These are phyloP conservation scores for Camellia sinensis DNA, from an alignment of 148 eudicot genomes.

Conservation along the genomic window DNA sequence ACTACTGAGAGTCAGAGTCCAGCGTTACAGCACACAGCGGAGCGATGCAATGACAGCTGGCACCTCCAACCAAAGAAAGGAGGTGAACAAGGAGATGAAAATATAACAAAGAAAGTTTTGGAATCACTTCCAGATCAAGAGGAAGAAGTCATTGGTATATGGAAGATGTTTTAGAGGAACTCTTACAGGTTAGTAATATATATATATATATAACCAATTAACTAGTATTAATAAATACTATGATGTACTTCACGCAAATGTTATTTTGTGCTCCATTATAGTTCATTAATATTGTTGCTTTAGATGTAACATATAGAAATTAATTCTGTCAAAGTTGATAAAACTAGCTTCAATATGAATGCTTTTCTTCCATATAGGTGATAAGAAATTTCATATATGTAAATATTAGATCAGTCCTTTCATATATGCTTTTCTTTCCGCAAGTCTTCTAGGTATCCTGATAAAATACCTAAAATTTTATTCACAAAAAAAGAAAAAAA, in stretches of 20 bases:
- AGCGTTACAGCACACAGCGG: slow-evolving; percentile 22
- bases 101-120: slow-evolving; percentile 23
- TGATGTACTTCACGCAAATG: too few species aligned
- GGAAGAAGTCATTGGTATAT: slow-evolving; percentile 76
- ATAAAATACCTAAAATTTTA: too few species aligned
- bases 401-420: neutral
- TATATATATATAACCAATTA: too few species aligned
- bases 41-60: slow-evolving; percentile 17
- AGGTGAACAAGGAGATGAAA: slow-evolving; percentile 11
- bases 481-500: too few species aligned
- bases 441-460: too few species aligned
- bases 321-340: too few species aligned
- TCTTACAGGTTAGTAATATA: slow-evolving; percentile 55
- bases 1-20: slow-evolving; percentile 27
- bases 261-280: too few species aligned
- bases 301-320: too few species aligned
- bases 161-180: slow-evolving; percentile 86
- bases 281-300: neutral
- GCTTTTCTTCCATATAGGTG: too few species aligned
- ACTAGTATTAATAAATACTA: neutral
- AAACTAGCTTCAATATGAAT: too few species aligned
- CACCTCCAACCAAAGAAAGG: slow-evolving; percentile 14
- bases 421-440: neutral
- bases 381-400: too few species aligned
- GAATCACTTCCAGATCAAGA: slow-evolving; percentile 27